Percentiles rank a stretch among this genome's conserved stretches.
phyloP scores from a whole-genome alignment of 2,329 filamentous ascomycete species.

The Nemania abortiva region DNA sequence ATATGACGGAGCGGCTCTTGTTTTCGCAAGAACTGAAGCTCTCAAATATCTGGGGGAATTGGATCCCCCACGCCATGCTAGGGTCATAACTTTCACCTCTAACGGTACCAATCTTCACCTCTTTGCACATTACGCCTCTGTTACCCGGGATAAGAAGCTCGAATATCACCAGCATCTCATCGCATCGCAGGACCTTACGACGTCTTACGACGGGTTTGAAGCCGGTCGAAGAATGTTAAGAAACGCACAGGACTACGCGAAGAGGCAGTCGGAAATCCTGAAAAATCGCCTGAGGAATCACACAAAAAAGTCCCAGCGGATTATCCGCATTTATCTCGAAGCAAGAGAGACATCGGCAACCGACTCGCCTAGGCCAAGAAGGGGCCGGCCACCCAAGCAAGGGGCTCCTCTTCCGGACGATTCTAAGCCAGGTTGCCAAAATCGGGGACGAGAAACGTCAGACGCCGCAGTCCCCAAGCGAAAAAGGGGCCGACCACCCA shows the following conservation, averaged over 20 bases:
- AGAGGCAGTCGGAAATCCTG: background rate
- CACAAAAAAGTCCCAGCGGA: background rate
- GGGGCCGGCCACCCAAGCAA: background rate
- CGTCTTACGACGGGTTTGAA: background rate
- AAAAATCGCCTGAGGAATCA: background rate
- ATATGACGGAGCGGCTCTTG: background rate
- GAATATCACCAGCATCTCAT: slow-evolving; percentile 9
- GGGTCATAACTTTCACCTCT: background rate
- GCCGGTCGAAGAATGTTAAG: background rate
- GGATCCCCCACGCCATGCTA: slow-evolving; percentile 5
- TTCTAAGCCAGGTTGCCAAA: no score
- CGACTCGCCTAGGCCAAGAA: no score
- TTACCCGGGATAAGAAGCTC: background rate
- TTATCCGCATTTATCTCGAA: no score
- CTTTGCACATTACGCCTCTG: background rate
- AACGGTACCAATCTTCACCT: background rate
- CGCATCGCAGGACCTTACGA: no score
- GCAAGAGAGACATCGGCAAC: no score
- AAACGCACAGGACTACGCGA: slow-evolving; percentile 3
- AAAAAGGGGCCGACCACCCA: no score
- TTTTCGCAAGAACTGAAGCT: background rate
- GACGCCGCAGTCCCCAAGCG: no score
- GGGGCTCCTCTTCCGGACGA: no score
- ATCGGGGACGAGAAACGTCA: no score
- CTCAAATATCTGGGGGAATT: background rate